A percentile compares a stretch with the other conserved stretches of the same genome.
Evolutionary conservation across 2,329 filamentous ascomycete genomes (phyloP).

Genomic region (Diaporthe humulicola): DNA sequence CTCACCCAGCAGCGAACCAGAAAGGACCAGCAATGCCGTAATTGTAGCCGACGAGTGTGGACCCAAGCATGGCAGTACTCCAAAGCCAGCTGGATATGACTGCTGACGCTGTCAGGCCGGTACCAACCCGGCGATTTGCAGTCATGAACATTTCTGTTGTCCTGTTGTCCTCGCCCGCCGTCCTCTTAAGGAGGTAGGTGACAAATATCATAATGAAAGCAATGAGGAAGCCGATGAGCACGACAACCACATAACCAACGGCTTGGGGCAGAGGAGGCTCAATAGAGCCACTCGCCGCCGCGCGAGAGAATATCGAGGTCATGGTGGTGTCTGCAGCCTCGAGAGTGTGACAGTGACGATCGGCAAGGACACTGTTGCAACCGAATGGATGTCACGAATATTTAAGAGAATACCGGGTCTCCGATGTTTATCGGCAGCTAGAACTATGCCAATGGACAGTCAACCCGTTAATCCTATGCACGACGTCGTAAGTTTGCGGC

Average conservation of each 20-base stretch:
- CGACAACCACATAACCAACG: conserved; percentile 38
- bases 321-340: background rate
- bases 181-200: conserved; percentile 28
- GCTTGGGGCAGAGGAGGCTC: conserved; percentile 35
- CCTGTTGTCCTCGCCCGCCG: conserved; percentile 32
- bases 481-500: conserved; percentile 27
- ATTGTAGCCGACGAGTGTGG: conserved; percentile 64
- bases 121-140: conserved; percentile 64
- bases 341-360: conserved; percentile 6
- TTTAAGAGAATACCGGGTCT: background rate
- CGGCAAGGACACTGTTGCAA: background rate
- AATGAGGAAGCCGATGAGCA: conserved; percentile 34
- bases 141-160: conserved; percentile 38
- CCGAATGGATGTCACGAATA: background rate
- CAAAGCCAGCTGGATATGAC: conserved; percentile 69
- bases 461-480: background rate
- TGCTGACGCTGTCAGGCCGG: conserved; percentile 65
- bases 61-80: conserved; percentile 65
- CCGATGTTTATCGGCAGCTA: background rate
- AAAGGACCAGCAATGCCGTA: conserved; percentile 69
- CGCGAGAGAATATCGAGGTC: conserved; percentile 12
- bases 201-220: conserved; percentile 36
- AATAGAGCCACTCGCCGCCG: conserved; percentile 12
- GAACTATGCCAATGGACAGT: background rate
- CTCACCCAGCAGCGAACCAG: conserved; percentile 65